A percentile compares a stretch with the other conserved stretches of the same genome.
phyloP scores from a whole-genome alignment of 345 rosid genomes.

The Rhodomyrtus tomentosa region DNA sequence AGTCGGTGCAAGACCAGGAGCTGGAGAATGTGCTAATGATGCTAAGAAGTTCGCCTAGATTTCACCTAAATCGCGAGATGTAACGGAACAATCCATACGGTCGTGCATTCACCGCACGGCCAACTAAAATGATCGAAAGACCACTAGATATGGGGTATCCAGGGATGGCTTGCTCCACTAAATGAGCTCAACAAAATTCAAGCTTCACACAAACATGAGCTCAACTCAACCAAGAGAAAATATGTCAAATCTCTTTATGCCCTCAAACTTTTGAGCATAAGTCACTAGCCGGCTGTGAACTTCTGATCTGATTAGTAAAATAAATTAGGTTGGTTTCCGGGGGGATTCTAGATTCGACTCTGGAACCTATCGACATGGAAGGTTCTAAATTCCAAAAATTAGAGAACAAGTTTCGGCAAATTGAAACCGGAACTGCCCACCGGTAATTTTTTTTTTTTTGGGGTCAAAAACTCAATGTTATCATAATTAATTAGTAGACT shows the following conservation, averaged over 20 bases:
- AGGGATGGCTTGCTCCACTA: neutral
- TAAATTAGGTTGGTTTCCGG: too few species aligned
- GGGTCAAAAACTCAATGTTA: too few species aligned
- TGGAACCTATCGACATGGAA: too few species aligned
- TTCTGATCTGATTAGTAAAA: neutral
- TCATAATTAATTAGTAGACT: too few species aligned
- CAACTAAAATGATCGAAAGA: neutral
- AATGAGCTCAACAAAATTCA: neutral
- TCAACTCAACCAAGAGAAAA: neutral
- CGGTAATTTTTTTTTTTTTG: too few species aligned
- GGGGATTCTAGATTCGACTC: too few species aligned
- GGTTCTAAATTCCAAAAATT: too few species aligned
- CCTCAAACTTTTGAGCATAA: neutral
- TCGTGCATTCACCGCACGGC: neutral
- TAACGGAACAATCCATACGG: neutral
- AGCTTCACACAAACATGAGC: neutral
- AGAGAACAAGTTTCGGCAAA: too few species aligned
- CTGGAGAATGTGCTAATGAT: neutral
- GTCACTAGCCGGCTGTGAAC: neutral
- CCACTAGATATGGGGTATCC: neutral
- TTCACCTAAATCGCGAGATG: neutral
- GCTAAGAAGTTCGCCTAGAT: neutral
- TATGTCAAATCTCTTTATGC: neutral
- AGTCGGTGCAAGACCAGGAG: neutral
- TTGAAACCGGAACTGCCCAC: too few species aligned